Conservation (phyloP, 73 alveolate genomes). For the Paramecium biaurelia region DNA sequence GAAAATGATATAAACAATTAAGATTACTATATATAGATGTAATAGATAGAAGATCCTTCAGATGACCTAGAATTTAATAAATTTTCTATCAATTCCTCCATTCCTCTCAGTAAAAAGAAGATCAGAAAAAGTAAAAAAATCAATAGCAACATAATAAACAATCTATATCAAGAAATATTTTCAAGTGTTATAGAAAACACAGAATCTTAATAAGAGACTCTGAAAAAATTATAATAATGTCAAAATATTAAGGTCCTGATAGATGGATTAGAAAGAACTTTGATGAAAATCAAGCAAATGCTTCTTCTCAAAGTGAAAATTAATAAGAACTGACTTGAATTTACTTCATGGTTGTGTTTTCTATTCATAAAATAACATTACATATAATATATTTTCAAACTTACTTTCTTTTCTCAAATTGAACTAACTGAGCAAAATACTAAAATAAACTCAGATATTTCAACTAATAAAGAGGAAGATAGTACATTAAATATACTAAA, state of each 20-base stretch:
- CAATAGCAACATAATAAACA: not conserved
- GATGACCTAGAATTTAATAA: not conserved
- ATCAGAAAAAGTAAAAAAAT: not conserved
- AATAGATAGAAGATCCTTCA: not conserved
- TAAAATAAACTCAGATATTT: not conserved
- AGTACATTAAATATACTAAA: too few relatives aligned
- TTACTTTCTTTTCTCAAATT: not conserved
- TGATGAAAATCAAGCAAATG: not conserved
- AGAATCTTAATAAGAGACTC: not conserved
- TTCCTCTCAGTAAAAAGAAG: not conserved
- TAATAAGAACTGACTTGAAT: not conserved
- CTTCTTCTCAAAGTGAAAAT: not conserved
- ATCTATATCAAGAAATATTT: not conserved
- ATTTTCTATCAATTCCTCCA: not conserved
- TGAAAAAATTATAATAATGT: not conserved
- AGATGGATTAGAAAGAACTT: not conserved
- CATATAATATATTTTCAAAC: not conserved
- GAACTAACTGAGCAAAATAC: not conserved
- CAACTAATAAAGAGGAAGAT: not conserved
- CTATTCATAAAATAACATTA: not conserved
- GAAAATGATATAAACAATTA: not conserved
- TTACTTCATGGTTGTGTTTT: not conserved
- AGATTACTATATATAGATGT: not conserved
- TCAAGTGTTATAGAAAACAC: not conserved
- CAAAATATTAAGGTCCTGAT: not conserved